Base-by-base conservation (phyloP, 2,329 filamentous ascomycete species). In the Tolypocladium capitatum region DNA sequence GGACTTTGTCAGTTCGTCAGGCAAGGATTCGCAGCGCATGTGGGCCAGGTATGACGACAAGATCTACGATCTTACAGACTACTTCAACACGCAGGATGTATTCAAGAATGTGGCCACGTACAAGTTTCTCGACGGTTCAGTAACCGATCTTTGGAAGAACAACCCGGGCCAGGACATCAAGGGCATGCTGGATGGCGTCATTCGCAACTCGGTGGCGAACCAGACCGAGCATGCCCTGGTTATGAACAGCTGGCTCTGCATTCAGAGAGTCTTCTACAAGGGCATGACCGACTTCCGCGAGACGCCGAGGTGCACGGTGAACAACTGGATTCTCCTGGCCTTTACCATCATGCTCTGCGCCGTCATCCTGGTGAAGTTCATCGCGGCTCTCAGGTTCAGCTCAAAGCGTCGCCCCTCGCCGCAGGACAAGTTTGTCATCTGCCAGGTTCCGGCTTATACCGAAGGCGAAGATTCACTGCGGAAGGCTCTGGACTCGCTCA, bases 351-450 rank as follows among this genome's bases (percentile, higher is more conserved):
- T 97, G 13, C 72, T 98, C 47, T 88, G 84, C 61, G 52, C 75
- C 1, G 86, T 96, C 51, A 90, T 97, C 53, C 60, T 81, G 45
- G 69, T 86, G 68, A 98, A 97, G 67, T 98, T 98, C 69, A 64
- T 98, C 60, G 82, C 92, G 46, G 92, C 92, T 13, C 75, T 98
- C 38, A 92, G 96, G 60, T 86, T 98, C 51, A 90, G 91, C 42
- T 89, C 89, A 5, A 96, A 96, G 70, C 80, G 86, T 50, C 83
- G 87, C 18, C 92, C 92, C 3, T 77, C 85, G 6, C 85, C 89
- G 34, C 92, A 97, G 65, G 92, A 98, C 67, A 98, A 97, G 63
- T 98, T 98, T 58, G 90, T 98, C 57, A 97, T 98, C 55, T 97
- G 92, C 67, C 89, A 96, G 65, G 89, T 98, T 31, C 92, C 92